Evolutionary conservation across 257 asterid species (phyloP), one percentile per base, ranked within the genome.

Genomic region (Cordia subcordata): DNA sequence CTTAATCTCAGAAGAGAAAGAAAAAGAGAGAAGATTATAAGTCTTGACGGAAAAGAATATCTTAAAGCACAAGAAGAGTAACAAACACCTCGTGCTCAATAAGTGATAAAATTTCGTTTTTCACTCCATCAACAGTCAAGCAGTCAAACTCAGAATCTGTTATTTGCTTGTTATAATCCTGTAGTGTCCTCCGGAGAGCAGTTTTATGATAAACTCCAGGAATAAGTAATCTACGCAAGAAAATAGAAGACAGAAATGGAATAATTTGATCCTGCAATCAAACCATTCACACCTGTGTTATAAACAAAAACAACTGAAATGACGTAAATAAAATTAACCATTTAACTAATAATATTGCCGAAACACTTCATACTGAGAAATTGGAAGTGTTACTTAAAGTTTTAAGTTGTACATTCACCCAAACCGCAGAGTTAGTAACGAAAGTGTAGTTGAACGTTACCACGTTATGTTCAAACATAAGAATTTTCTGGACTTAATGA

Each of bases 141-240:
- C 91, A 84, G 50, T 74, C 73, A 63, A 92, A 86, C 65, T 92
- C 99, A 13, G 95, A 76, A 75, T 88, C 91, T 58, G 89, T 81
- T 66, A 78, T 83, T 73, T 72, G 82, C 79, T 78, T 88, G 82
- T 81, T 79, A 75, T 77, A 78, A 61, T 86, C 83, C 64, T 79
- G 87, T 53, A 92, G 76, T n/a, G 99, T 88, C 68, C 75, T 77
- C 70, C 86, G 82, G 55, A 92, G 84, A 70, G 77, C 87, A 60
- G 81, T 64, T 65, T 65, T 66, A 69, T 87, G 80, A 74, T 82
- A 73, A 68, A 86, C 90, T 60, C 95, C 96, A 55, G 99, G 99
- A 68, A 72, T 81, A 82, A 92, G 94, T 74, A 92, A 65, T 60
- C 94, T 84, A 72, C 81, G 94, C 67, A 88, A 63, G 74, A 81